These are phyloP conservation scores for Hypoxylon sp. DNA, from an alignment of 2,329 filamentous ascomycete genomes.

Conservation along the genomic window DNA sequence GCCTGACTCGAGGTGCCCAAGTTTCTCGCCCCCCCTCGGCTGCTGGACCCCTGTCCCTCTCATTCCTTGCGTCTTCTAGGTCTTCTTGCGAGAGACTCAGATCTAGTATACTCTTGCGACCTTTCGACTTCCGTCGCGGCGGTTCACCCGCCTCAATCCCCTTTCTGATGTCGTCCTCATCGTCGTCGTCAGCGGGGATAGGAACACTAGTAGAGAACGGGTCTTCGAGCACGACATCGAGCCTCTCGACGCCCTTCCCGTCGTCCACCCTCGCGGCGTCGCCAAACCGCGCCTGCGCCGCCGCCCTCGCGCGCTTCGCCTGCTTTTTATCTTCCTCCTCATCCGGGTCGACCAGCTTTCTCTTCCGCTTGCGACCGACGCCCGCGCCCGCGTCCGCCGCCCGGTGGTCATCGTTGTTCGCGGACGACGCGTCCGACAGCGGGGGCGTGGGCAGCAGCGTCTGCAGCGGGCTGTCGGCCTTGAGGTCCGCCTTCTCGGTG, in stretches of 20 bases:
- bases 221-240: constrained; percentile 71
- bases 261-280: constrained; percentile 66
- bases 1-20: constrained; percentile 70
- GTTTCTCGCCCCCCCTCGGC: constrained; percentile 43
- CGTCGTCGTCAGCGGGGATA: constrained; percentile 22
- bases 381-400: constrained; percentile 28
- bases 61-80: constrained; percentile 46
- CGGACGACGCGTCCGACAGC: constrained; percentile 54
- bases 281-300: constrained; percentile 79
- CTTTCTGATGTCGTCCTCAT: constrained; percentile 18
- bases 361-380: constrained; percentile 43
- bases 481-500: constrained; percentile 57
- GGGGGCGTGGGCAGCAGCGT: constrained; percentile 61
- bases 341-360: constrained; percentile 41
- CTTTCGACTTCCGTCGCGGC: constrained; percentile 39
- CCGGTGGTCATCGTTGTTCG: constrained; percentile 40
- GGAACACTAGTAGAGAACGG: constrained; percentile 57
- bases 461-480: constrained; percentile 67
- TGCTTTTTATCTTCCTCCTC: constrained; percentile 52
- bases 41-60: constrained; percentile 37
- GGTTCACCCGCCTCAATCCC: constrained; percentile 24
- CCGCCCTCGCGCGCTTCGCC: constrained; percentile 68
- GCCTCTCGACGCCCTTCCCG: constrained; percentile 69
- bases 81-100: constrained; percentile 41
- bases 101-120: constrained; percentile 43